phyloP scores from a whole-genome alignment of 2,329 filamentous ascomycete genomes.

The Pseudopithomyces maydicus region DNA sequence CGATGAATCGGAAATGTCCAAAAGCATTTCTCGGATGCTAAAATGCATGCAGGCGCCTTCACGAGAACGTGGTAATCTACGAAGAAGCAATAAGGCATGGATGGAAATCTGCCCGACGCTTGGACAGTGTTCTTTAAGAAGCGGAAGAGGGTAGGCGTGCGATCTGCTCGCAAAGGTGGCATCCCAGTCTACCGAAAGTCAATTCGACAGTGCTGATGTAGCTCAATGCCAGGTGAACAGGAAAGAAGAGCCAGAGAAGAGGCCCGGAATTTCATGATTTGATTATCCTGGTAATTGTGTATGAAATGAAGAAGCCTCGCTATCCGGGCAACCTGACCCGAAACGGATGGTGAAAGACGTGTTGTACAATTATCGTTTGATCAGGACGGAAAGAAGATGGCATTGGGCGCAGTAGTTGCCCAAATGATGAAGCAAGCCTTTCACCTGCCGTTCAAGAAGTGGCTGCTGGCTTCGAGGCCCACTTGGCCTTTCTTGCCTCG shows the following conservation, averaged over 20 bases:
- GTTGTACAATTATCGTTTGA: slow-evolving; percentile 1
- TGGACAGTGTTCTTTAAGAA: neutral
- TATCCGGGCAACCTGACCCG: neutral
- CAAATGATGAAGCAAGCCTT: neutral
- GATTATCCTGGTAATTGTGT: slow-evolving; percentile 5
- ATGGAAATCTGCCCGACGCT: neutral
- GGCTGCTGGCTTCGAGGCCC: slow-evolving; percentile 34
- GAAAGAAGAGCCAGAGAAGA: neutral
- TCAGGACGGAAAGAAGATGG: too few species aligned
- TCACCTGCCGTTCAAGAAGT: slow-evolving; percentile 15
- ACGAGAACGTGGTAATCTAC: neutral
- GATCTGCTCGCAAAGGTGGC: neutral
- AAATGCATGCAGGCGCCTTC: too few species aligned
- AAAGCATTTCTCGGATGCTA: too few species aligned
- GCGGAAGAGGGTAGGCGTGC: neutral
- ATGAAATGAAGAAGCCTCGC: slow-evolving; percentile 3
- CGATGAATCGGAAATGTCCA: too few species aligned
- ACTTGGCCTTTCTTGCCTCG: slow-evolving; percentile 53
- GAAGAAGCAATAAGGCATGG: neutral
- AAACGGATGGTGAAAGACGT: neutral
- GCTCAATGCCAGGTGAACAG: neutral
- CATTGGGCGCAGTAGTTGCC: neutral
- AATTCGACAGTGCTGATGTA: neutral
- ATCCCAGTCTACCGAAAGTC: neutral
- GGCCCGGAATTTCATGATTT: neutral